A percentile compares a stretch with the other conserved stretches of the same genome.
phyloP scores from a whole-genome alignment of 352 stramenopile species.

The Pythium monospermum region DNA sequence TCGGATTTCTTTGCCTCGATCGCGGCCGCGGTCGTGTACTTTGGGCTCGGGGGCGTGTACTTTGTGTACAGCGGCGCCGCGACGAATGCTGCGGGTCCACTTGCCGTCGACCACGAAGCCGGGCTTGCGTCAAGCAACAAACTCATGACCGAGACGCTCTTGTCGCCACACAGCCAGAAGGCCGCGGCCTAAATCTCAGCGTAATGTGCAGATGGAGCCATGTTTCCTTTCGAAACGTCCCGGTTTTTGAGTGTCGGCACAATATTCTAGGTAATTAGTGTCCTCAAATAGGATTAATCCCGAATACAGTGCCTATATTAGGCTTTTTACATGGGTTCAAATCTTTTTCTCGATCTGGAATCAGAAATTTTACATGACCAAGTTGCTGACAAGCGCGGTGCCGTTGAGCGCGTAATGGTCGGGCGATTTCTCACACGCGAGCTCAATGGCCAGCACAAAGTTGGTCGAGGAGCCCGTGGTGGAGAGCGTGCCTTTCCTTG shows the following conservation, averaged over 20 bases:
- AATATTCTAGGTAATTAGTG: no score
- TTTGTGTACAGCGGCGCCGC: slow-evolving; percentile 12
- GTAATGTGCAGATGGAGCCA: no score
- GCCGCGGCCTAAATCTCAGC: no score
- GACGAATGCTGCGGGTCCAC: slow-evolving; percentile 2
- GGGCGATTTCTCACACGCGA: slow-evolving; percentile 64
- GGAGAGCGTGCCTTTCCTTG: slow-evolving; percentile 85
- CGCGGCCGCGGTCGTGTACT: slow-evolving; percentile 40
- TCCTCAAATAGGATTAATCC: no score
- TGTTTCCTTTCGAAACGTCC: no score
- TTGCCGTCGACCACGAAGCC: slow-evolving; percentile 14
- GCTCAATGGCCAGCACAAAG: slow-evolving; percentile 88
- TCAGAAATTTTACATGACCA: slow-evolving; percentile 52
- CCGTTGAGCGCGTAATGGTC: slow-evolving; percentile 89
- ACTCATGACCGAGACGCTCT: slow-evolving; percentile 23
- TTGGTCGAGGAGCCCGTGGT: slow-evolving; percentile 93
- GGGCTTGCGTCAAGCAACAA: slow-evolving; percentile 7
- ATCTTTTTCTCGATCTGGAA: no score
- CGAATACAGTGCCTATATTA: no score
- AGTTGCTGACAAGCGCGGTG: slow-evolving; percentile 84
- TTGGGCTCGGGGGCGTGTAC: slow-evolving; percentile 38
- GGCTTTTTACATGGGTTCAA: neutral
- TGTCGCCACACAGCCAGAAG: slow-evolving; percentile 20
- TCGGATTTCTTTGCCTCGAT: slow-evolving; percentile 58
- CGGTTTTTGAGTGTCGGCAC: neutral